Conservation (phyloP, 352 stramenopile genomes). For the Hyaloperonospora arabidopsidis region DNA sequence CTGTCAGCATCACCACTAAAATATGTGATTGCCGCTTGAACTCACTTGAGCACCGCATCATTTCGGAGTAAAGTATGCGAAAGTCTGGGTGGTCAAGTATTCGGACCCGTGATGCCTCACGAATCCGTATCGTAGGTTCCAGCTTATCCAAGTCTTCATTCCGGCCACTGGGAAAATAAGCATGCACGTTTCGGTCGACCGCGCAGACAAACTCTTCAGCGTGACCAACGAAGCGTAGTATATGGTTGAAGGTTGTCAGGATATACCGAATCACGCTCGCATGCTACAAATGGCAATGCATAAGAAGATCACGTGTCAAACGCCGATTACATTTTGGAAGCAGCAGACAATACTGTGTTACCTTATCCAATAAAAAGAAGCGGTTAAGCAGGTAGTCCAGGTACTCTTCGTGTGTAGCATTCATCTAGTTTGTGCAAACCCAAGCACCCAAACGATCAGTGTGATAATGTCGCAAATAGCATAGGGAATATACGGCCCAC, state of each 20-base stretch:
- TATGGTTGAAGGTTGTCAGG: constrained; percentile 63
- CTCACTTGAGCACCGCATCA: constrained; percentile 37
- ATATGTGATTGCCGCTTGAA: constrained; percentile 63
- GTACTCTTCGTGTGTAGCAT: constrained; percentile 50
- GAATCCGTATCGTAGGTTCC: background rate
- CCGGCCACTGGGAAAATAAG: constrained; percentile 25
- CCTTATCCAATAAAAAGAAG: constrained; percentile 72
- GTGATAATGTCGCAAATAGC: background rate
- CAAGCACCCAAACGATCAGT: background rate
- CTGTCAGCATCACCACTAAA: constrained; percentile 60
- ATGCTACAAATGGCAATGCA: constrained; percentile 25
- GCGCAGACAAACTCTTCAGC: constrained; percentile 45
- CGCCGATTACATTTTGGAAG: background rate
- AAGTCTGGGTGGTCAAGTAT: constrained; percentile 24
- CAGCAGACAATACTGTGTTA: constrained; percentile 11
- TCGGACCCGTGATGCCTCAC: constrained; percentile 2
- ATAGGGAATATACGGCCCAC: constrained; percentile 5
- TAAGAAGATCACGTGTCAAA: constrained; percentile 4
- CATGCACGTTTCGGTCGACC: constrained; percentile 37
- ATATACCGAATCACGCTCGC: constrained; percentile 61
- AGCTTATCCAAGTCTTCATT: constrained; percentile 2
- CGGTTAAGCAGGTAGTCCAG: constrained; percentile 53
- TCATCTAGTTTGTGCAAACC: constrained; percentile 31
- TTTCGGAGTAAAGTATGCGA: constrained; percentile 24
- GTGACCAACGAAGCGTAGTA: constrained; percentile 51